Evolutionary conservation across 345 rosid species (phyloP), one percentile per base, ranked within the genome.

Genomic region (Geranium brycei): DNA sequence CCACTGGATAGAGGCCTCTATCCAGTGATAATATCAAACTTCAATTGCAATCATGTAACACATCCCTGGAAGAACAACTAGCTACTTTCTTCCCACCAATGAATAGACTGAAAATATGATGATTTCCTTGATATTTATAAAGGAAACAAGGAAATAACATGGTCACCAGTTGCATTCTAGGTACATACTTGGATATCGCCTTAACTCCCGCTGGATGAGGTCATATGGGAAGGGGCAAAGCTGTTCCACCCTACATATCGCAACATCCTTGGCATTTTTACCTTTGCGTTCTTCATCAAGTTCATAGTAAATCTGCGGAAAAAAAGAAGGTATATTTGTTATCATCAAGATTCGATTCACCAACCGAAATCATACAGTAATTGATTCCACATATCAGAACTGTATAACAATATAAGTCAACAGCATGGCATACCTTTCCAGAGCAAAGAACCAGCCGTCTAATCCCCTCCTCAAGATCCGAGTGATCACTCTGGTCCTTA

Each of bases 161-260:
- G 6, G 6, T 6, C 38, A 32, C 38, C 6, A 32, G 38, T 6
- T 10, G n/a, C n/a, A 51, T 3, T 10, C 57, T 2, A 16, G n/a
- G 13, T 53, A 53, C 57, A 12, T 53, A 53, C 57, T 53, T 13
- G 57, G 57, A 53, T 53, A 53, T 53, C 57, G 57, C 16, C 7
- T 53, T 1, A 88, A 84, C 73, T 88, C 96, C 56, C 92, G 83
- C 71, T 86, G 92, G 47, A 81, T 68, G 61, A 88, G 96, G 71
- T 88, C 90, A 66, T 81, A 84, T 59, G 92, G 96, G 77, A 86
- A 86, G 0, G 95, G 91, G 53, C 88, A 86, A 66, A 88, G 82
- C 68, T 88, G 91, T 68, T 88, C 95, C 65, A 86, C 87, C 75
- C 96, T 79, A 59, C 96, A 88, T 5, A 88, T 86, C 47, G 96